These are phyloP conservation scores for Zygnema circumcarinatum DNA, from an alignment of 139 green algal genomes.

Conservation along the genomic window DNA sequence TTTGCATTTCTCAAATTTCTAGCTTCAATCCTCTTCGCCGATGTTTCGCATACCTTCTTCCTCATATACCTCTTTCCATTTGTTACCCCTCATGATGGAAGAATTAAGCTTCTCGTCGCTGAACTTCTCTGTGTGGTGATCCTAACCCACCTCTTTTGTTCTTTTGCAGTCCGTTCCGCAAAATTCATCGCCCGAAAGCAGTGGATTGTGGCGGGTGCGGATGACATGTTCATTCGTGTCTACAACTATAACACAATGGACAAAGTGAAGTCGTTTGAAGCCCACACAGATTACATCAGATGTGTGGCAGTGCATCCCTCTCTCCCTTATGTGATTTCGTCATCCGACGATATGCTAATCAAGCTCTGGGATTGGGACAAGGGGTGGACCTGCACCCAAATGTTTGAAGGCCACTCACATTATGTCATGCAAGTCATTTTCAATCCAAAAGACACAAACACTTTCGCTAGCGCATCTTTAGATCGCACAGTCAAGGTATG, in stretches of 20 bases:
- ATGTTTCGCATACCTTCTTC: too few relatives aligned
- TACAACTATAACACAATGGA: conserved; percentile 99
- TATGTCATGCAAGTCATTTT: conserved; percentile 98
- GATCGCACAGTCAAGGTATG: conserved; percentile 95
- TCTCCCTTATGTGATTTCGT: conserved; percentile 91
- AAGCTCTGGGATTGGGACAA: conserved; percentile 99
- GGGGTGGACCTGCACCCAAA: conserved; percentile 86
- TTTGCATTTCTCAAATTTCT: too few relatives aligned
- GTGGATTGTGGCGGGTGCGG: conserved; percentile 90
- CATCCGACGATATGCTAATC: conserved; percentile 98
- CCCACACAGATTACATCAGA: conserved; percentile 98
- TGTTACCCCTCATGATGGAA: too few relatives aligned
- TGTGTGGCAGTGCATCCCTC: conserved; percentile 92
- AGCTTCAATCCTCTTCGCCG: too few relatives aligned
- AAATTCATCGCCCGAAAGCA: conserved; percentile 98
- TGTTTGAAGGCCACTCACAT: conserved; percentile 98
- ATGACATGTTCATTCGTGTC: conserved; percentile 98
- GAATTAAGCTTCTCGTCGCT: too few relatives aligned
- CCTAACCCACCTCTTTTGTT: too few relatives aligned
- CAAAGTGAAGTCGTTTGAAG: conserved; percentile 96
- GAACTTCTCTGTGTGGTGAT: too few relatives aligned
- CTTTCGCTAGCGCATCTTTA: conserved; percentile 95
- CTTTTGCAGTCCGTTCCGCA: conserved; percentile 81
- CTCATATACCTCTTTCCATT: too few relatives aligned
- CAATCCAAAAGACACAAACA: conserved; percentile 99